Evolutionary conservation across 345 rosid genomes (phyloP).

Genomic region (Jatropha curcas): DNA sequence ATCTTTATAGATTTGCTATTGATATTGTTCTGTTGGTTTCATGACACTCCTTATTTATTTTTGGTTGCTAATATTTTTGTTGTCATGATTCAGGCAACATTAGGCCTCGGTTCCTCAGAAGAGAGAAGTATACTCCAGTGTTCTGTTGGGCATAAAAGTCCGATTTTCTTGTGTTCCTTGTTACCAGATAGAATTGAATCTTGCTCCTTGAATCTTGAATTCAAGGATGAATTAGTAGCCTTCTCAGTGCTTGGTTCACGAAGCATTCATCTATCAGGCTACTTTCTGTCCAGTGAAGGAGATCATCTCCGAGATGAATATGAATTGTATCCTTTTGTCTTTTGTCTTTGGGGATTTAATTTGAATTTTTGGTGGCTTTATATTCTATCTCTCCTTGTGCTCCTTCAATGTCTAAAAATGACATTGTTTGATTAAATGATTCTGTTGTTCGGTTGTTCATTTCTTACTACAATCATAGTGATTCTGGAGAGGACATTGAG

Average conservation of each 20-base stretch:
- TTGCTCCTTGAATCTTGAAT: slow-evolving; percentile 75
- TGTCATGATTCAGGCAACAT: slow-evolving; percentile 64
- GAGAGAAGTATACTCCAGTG: slow-evolving; percentile 80
- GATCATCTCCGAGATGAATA: slow-evolving; percentile 54
- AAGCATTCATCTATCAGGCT: slow-evolving; percentile 91
- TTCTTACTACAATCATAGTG: slow-evolving; percentile 46
- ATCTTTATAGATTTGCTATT: neutral
- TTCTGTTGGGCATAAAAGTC: slow-evolving; percentile 54
- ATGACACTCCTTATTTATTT: neutral
- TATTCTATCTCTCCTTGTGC: too few species aligned
- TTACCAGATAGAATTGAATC: slow-evolving; percentile 66
- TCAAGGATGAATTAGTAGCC: slow-evolving; percentile 63
- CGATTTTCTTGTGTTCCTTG: slow-evolving; percentile 76
- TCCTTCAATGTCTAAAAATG: too few species aligned
- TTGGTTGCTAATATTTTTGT: slow-evolving; percentile 7
- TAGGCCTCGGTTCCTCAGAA: slow-evolving; percentile 65
- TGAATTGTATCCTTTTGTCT: slow-evolving; percentile 69
- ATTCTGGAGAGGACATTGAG: slow-evolving; percentile 61
- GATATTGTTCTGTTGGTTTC: neutral
- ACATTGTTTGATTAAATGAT: neutral
- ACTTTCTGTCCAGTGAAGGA: slow-evolving; percentile 54
- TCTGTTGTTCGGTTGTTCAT: neutral
- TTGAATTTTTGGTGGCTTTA: neutral
- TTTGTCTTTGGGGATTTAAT: neutral
- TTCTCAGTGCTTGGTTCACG: slow-evolving; percentile 71